phyloP scores from a whole-genome alignment of 2,329 filamentous ascomycete genomes.

The Verticillium dahliae region DNA sequence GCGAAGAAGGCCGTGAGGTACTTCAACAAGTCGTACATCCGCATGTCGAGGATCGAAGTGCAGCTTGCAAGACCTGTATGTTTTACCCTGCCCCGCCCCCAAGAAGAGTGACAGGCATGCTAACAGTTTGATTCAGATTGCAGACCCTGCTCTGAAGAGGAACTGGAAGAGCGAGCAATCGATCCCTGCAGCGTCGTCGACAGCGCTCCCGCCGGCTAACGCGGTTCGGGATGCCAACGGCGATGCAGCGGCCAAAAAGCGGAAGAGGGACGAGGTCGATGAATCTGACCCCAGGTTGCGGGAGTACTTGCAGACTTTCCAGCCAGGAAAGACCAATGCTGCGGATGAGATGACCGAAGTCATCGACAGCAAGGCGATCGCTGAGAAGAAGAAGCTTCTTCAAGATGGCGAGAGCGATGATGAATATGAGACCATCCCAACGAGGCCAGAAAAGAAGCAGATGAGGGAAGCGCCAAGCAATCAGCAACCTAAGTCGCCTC shows the following conservation, averaged over 20 bases:
- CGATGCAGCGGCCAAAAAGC: slow-evolving; percentile 46
- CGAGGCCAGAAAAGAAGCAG: slow-evolving; percentile 41
- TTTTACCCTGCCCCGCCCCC: neutral
- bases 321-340: slow-evolving; percentile 41
- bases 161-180: slow-evolving; percentile 7
- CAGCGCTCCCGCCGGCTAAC: neutral
- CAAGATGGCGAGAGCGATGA: slow-evolving; percentile 59
- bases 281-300: slow-evolving; percentile 71
- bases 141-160: slow-evolving; percentile 32
- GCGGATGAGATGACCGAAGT: slow-evolving; percentile 9
- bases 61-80: slow-evolving; percentile 68
- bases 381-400: slow-evolving; percentile 24
- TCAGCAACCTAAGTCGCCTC: neutral
- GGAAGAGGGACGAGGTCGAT: slow-evolving; percentile 54
- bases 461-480: slow-evolving; percentile 10
- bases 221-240: slow-evolving; percentile 6
- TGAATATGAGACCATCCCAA: slow-evolving; percentile 64
- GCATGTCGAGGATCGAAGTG: slow-evolving; percentile 89
- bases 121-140: slow-evolving; percentile 18
- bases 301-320: slow-evolving; percentile 82
- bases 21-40: slow-evolving; percentile 92
- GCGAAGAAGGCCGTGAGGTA: slow-evolving; percentile 83
- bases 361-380: slow-evolving; percentile 6
- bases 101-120: neutral
- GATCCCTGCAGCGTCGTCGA: slow-evolving; percentile 6